Percentiles rank a stretch among this genome's conserved stretches.
phyloP scores from a whole-genome alignment of 2,329 filamentous ascomycete genomes.

The Microthyrium microscopicum region DNA sequence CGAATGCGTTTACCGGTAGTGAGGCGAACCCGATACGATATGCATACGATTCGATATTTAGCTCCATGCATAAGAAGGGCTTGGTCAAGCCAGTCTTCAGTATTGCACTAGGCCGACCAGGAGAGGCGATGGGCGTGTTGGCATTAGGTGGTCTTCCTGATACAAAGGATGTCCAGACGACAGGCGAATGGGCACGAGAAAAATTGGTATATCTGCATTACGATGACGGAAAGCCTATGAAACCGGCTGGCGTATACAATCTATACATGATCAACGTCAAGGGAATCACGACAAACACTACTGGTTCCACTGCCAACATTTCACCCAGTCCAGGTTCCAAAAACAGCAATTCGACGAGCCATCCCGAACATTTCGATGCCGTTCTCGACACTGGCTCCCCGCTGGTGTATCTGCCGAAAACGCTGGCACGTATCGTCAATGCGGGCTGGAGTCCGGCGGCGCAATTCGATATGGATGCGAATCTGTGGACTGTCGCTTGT shows the following conservation, averaged over 20 bases:
- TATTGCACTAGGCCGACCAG: background rate
- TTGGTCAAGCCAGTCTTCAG: constrained; percentile 5
- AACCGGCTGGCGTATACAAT: background rate
- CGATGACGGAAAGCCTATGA: background rate
- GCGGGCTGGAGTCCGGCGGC: background rate
- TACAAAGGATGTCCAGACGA: background rate
- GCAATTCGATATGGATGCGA: too few species aligned
- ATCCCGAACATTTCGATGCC: constrained; percentile 11
- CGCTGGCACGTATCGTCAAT: background rate
- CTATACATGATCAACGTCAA: constrained; percentile 2
- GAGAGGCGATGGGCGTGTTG: background rate
- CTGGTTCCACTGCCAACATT: background rate
- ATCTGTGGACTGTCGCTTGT: constrained; percentile 7
- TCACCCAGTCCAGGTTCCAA: constrained; percentile 17
- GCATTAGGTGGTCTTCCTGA: constrained; percentile 5
- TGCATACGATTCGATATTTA: constrained; percentile 4
- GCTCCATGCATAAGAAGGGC: background rate
- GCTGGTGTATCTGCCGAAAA: too few species aligned
- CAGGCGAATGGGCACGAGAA: background rate
- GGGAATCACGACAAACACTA: background rate
- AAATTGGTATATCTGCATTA: background rate
- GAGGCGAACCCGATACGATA: too few species aligned
- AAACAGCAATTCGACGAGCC: constrained; percentile 5
- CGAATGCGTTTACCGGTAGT: constrained; percentile 8
- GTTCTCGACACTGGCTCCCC: constrained; percentile 30